Evolutionary conservation across 768 basidiomycete species (phyloP).

Genomic region (Asterophora lycoperdoides): DNA sequence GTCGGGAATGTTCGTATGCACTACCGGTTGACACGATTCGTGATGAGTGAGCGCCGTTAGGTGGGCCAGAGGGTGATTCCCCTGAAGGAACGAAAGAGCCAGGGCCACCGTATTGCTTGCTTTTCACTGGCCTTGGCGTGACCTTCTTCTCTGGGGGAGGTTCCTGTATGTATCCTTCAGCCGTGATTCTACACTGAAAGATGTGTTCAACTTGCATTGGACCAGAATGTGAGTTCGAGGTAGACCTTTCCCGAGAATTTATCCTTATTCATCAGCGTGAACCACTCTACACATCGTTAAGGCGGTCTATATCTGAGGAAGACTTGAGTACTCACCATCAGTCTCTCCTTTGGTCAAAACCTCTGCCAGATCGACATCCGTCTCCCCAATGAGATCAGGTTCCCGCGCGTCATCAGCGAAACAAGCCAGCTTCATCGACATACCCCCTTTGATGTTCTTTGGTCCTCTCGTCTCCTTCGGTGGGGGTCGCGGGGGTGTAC

Average conservation of each 20-base stretch:
- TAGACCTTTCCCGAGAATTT: slow-evolving; percentile 96
- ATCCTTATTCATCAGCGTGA: slow-evolving; percentile 83
- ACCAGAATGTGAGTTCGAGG: slow-evolving; percentile 95
- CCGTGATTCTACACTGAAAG: not conserved
- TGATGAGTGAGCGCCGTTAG: slow-evolving; percentile 25
- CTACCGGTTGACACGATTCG: slow-evolving; percentile 31
- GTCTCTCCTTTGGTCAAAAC: slow-evolving; percentile 94
- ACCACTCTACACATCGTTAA: slow-evolving; percentile 69
- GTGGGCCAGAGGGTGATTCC: slow-evolving; percentile 24
- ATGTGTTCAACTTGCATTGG: slow-evolving; percentile 56
- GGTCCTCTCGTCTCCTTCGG: slow-evolving; percentile 50
- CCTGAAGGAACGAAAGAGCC: slow-evolving; percentile 67
- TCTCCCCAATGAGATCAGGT: slow-evolving; percentile 93
- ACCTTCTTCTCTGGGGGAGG: slow-evolving; percentile 71
- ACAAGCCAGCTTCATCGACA: slow-evolving; percentile 74
- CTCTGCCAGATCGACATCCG: slow-evolving; percentile 81
- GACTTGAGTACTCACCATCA: slow-evolving; percentile 64
- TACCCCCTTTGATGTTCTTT: slow-evolving; percentile 64
- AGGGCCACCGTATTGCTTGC: slow-evolving; percentile 70
- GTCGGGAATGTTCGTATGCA: slow-evolving; percentile 33
- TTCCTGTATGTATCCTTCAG: slow-evolving; percentile 44
- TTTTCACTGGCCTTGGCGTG: slow-evolving; percentile 44
- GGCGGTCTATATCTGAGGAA: slow-evolving; percentile 1
- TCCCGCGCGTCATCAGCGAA: slow-evolving; percentile 95
- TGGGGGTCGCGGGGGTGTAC: slow-evolving; percentile 64